These are phyloP conservation scores for Eutrema japonicum DNA, from an alignment of 345 rosid species.

Conservation along the genomic window DNA sequence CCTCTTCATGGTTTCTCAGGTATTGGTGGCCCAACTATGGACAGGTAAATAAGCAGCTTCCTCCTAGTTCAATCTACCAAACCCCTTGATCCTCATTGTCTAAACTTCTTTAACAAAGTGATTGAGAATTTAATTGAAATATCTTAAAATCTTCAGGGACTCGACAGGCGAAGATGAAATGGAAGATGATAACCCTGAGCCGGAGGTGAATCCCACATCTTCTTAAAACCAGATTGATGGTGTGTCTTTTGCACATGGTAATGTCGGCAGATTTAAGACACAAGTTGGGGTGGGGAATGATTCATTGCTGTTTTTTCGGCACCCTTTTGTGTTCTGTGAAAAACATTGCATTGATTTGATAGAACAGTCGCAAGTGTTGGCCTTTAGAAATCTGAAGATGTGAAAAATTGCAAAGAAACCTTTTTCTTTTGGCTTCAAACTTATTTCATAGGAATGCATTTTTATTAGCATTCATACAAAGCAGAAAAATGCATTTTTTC, in stretches of 20 bases:
- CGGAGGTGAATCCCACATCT: slow-evolving; percentile 39
- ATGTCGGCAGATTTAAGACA: slow-evolving; percentile 9
- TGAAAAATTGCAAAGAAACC: slow-evolving; percentile 30
- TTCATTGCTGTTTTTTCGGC: slow-evolving; percentile 23
- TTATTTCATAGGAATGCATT: not conserved
- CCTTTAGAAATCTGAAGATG: slow-evolving; percentile 13
- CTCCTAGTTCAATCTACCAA: slow-evolving; percentile 17
- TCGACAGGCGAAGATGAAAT: slow-evolving; percentile 51
- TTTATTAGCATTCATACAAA: slow-evolving; percentile 9
- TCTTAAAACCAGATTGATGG: slow-evolving; percentile 38
- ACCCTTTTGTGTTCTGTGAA: not conserved
- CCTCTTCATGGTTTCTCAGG: slow-evolving; percentile 47
- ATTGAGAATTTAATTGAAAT: not conserved
- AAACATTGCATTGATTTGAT: slow-evolving; percentile 12
- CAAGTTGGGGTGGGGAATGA: slow-evolving; percentile 20
- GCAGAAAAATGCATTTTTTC: not conserved
- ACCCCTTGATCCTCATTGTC: slow-evolving; percentile 4
- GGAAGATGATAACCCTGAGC: slow-evolving; percentile 51
- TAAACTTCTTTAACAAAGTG: slow-evolving; percentile 14
- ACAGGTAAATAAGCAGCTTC: slow-evolving; percentile 39
- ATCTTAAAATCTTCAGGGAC: slow-evolving; percentile 30
- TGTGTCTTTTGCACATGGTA: slow-evolving; percentile 26
- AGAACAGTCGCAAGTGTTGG: slow-evolving; percentile 3
- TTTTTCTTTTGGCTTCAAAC: not conserved
- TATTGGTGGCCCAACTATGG: slow-evolving; percentile 43